These are phyloP conservation scores for Saturnispora bothae DNA, from an alignment of 805 yeast species.

Conservation along the genomic window DNA sequence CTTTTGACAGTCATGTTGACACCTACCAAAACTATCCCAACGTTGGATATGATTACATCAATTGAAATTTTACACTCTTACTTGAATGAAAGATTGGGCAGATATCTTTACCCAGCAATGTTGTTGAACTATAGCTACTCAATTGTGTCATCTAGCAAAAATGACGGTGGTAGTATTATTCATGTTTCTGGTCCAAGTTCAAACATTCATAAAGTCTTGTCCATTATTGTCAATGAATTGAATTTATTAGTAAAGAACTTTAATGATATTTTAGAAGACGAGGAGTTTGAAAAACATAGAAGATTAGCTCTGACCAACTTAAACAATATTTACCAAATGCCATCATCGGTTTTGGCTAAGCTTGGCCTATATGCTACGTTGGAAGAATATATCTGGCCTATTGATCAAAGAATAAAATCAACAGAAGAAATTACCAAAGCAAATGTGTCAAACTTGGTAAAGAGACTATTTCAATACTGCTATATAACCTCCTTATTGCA, in stretches of 20 bases:
- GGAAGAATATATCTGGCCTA: conserved; percentile 46
- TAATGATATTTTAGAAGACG: conserved; percentile 17
- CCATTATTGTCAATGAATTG: conserved; percentile 26
- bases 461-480: conserved; percentile 19
- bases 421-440: conserved; percentile 38
- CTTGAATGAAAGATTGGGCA: conserved; percentile 31
- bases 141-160: conserved; percentile 41
- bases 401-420: conserved; percentile 46
- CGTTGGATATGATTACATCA: conserved; percentile 33
- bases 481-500: conserved; percentile 37
- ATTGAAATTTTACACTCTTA: conserved; percentile 45
- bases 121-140: conserved; percentile 49
- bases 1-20: conserved; percentile 39
- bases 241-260: conserved; percentile 14
- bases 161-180: conserved; percentile 43
- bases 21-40: conserved; percentile 22
- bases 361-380: conserved; percentile 40
- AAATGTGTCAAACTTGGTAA: conserved; percentile 25
- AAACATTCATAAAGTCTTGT: conserved; percentile 29
- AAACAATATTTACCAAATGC: conserved; percentile 30
- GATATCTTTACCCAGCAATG: conserved; percentile 42
- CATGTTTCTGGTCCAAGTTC: conserved; percentile 42
- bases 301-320: conserved; percentile 38
- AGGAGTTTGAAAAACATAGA: conserved; percentile 37
- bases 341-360: conserved; percentile 38